Conservation (phyloP, 1,139 yeast species). For the Candida gigantensis region DNA sequence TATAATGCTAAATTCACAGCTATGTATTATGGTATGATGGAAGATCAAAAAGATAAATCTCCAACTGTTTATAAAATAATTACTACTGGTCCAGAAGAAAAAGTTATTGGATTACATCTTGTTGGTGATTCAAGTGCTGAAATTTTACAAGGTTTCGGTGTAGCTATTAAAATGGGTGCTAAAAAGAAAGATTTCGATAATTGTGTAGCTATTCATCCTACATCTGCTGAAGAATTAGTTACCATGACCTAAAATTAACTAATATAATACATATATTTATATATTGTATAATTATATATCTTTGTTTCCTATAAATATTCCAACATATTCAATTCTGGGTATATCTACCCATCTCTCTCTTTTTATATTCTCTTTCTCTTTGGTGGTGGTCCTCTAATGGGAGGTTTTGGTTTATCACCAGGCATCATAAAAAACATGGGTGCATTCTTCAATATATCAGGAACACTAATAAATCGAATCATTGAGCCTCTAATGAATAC, state of each 20-base stretch:
- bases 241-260: slow-evolving; percentile 71
- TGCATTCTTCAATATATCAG: slow-evolving; percentile 84
- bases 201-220: slow-evolving; percentile 98
- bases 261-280: not conserved
- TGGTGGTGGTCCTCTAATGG: slow-evolving; percentile 63
- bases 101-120: slow-evolving; percentile 91
- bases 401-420: slow-evolving; percentile 69
- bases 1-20: slow-evolving; percentile 83
- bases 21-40: slow-evolving; percentile 90
- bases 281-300: not conserved
- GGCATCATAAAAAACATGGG: slow-evolving; percentile 75
- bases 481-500: slow-evolving; percentile 92
- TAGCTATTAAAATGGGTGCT: slow-evolving; percentile 97
- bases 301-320: too few species aligned
- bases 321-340: slow-evolving; percentile 1
- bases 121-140: slow-evolving; percentile 91
- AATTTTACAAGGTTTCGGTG: slow-evolving; percentile 97
- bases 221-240: slow-evolving; percentile 96
- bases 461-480: slow-evolving; percentile 79
- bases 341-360: too few species aligned
- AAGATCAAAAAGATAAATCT: slow-evolving; percentile 64
- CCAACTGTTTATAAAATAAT: slow-evolving; percentile 88
- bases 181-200: slow-evolving; percentile 92
- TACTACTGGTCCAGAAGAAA: slow-evolving; percentile 78
- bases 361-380: slow-evolving; percentile 25